These are phyloP conservation scores for Candida xyloterini DNA, from an alignment of 805 yeast species.

Conservation along the genomic window DNA sequence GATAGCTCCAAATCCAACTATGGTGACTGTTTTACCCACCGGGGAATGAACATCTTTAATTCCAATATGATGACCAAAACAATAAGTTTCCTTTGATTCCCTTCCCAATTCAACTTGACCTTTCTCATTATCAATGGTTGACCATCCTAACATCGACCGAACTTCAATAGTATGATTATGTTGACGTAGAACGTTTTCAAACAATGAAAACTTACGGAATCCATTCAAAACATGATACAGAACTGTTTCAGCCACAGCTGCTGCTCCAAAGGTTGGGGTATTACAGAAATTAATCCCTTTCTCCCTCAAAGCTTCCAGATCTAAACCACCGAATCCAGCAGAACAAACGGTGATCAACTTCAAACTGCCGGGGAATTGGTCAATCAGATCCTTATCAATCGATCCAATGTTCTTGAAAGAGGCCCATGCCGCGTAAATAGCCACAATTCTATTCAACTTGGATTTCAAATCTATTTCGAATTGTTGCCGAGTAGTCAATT, in stretches of 20 bases:
- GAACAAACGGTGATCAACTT: constrained; percentile 53
- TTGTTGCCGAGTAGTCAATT: constrained; percentile 40
- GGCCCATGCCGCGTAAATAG: constrained; percentile 52
- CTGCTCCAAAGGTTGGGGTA: constrained; percentile 56
- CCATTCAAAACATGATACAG: constrained; percentile 54
- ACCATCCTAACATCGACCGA: constrained; percentile 38
- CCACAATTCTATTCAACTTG: constrained; percentile 37
- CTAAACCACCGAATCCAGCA: constrained; percentile 48
- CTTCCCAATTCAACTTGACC: constrained; percentile 29
- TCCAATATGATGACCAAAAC: constrained; percentile 44
- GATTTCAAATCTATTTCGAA: constrained; percentile 39
- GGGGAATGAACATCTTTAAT: constrained; percentile 48
- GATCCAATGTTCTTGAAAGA: constrained; percentile 47
- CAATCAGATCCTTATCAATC: constrained; percentile 40
- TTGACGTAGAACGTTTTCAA: constrained; percentile 41
- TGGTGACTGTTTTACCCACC: constrained; percentile 52
- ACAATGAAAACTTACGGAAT: constrained; percentile 54
- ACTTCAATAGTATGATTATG: constrained; percentile 43
- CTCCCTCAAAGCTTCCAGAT: constrained; percentile 34
- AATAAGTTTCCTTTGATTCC: constrained; percentile 21
- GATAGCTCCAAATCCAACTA: constrained; percentile 75
- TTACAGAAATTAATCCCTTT: constrained; percentile 54
- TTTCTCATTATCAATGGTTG: constrained; percentile 27
- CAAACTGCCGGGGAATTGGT: constrained; percentile 39
- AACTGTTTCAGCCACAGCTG: constrained; percentile 73